Evolutionary conservation across 1,284 basidiomycete genomes (phyloP), one percentile per base, ranked within the genome.

Genomic region (Xerocomus cyaneibrunnescens): DNA sequence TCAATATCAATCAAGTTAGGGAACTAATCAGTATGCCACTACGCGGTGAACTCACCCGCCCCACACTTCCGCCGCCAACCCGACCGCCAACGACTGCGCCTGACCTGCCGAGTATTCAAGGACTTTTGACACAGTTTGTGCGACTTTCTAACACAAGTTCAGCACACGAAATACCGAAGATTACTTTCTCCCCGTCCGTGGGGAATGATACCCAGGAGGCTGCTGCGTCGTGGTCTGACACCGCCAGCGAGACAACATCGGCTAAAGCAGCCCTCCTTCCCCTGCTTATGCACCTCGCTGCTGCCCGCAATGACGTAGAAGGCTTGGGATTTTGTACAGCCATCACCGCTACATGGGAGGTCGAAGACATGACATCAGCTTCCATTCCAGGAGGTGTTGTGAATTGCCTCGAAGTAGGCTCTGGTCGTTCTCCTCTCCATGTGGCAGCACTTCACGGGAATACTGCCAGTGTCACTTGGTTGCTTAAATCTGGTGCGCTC

Each of bases 1-100:
- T 96, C 3, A 77, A 81, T 1, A 65, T 77, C 0, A 67, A 74
- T 16, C 81, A 92, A 70, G 81, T 96, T 48, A 83, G 92, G 50
- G 75, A 83, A 44, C 76, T 96, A n/a, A 83, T 97, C 58, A 76
- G 82, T 9, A 81, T 79, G 38, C 87, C 93, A 7, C 76, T 97
- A 12, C 87, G 94, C 6, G 94, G 94, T 25, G 94, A 97, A 69
- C 81, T 97, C 25, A 93, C 90, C 0, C 73, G 76, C 32, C 69
- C 80, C 12, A 57, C 70, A 19, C 63, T 62, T 62, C 60, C 75
- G 47, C 72, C 69, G 8, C 74, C 72, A n/a, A 70, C 59, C 49
- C 72, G 72, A 41, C 74, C 69, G n/a, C 74, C 68, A 27, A 72
- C 72, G 17, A 69, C 78, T 45, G 75, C 78, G 14, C 71, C 77